Evolutionary conservation across 2,329 filamentous ascomycete genomes (phyloP).

Genomic region (Amauroascus verrucosus): DNA sequence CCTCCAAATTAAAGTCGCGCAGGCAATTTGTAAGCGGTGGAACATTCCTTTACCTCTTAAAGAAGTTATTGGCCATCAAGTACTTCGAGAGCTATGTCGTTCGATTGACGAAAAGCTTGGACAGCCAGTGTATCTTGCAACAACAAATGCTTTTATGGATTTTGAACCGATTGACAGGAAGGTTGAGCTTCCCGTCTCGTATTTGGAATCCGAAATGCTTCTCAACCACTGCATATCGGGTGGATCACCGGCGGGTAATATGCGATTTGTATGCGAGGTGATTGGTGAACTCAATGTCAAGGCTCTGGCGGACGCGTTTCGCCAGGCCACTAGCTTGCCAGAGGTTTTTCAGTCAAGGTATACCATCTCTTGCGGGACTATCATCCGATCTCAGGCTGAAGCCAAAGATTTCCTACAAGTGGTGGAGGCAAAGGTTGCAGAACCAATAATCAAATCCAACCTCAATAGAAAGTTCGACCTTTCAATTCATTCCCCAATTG

Average conservation of each 20-base stretch:
- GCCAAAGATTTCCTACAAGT: neutral
- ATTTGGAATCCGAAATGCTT: constrained; percentile 1
- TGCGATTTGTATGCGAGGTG: neutral
- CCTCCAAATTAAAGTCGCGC: constrained; percentile 14
- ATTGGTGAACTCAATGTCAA: neutral
- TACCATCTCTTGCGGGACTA: neutral
- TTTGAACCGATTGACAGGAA: neutral
- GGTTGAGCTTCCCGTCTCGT: neutral
- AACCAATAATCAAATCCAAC: neutral
- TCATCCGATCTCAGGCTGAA: neutral
- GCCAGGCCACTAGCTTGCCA: neutral
- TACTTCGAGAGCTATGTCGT: neutral
- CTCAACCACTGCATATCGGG: neutral
- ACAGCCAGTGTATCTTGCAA: neutral
- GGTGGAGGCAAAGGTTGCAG: neutral
- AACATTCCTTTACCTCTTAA: constrained; percentile 2
- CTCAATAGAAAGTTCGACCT: neutral
- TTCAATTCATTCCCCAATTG: neutral
- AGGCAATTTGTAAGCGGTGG: constrained; percentile 9
- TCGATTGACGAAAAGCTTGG: too few species aligned
- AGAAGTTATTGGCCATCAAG: neutral
- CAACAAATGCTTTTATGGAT: neutral
- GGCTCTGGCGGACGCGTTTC: neutral
- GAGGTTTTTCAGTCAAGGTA: neutral
- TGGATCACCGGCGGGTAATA: neutral